Evolutionary conservation across 2,329 filamentous ascomycete species (phyloP).

Genomic region (Sphaerulina populicola): DNA sequence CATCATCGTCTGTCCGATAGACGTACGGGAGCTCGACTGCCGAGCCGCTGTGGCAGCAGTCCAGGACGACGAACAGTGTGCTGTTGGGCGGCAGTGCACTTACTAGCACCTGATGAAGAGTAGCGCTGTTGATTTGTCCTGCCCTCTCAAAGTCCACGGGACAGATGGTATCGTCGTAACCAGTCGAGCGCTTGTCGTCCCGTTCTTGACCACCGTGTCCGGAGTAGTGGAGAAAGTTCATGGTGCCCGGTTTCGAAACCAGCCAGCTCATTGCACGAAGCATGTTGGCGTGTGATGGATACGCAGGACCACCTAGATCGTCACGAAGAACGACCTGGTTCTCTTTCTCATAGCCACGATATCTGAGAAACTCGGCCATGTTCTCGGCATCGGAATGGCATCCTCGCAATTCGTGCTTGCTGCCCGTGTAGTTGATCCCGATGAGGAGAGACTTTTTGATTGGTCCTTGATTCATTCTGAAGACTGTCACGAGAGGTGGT

Average conservation of each 20-base stretch:
- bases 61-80: slow-evolving; percentile 50
- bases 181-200: slow-evolving; percentile 21
- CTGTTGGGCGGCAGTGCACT: slow-evolving; percentile 44
- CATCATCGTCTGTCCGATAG: slow-evolving; percentile 49
- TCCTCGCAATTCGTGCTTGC: slow-evolving; percentile 38
- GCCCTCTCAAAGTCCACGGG: slow-evolving; percentile 35
- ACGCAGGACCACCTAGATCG: slow-evolving; percentile 18
- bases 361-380: slow-evolving; percentile 40
- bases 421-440: slow-evolving; percentile 40
- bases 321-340: slow-evolving; percentile 39
- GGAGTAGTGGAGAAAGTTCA: slow-evolving; percentile 51
- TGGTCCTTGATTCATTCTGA: slow-evolving; percentile 5
- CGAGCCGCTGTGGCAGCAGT: slow-evolving; percentile 55
- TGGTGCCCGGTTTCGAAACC: slow-evolving; percentile 45
- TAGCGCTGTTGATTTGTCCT: slow-evolving; percentile 48
- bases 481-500: not conserved
- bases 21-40: slow-evolving; percentile 53
- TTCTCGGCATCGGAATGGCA: slow-evolving; percentile 44
- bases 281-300: slow-evolving; percentile 24
- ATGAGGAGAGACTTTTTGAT: slow-evolving; percentile 45
- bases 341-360: slow-evolving; percentile 36
- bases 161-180: slow-evolving; percentile 28
- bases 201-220: slow-evolving; percentile 48
- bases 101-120: slow-evolving; percentile 47
- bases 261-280: slow-evolving; percentile 52